Evolutionary conservation across 2,329 filamentous ascomycete genomes (phyloP).

Genomic region (Paraphoma chrysanthemicola): DNA sequence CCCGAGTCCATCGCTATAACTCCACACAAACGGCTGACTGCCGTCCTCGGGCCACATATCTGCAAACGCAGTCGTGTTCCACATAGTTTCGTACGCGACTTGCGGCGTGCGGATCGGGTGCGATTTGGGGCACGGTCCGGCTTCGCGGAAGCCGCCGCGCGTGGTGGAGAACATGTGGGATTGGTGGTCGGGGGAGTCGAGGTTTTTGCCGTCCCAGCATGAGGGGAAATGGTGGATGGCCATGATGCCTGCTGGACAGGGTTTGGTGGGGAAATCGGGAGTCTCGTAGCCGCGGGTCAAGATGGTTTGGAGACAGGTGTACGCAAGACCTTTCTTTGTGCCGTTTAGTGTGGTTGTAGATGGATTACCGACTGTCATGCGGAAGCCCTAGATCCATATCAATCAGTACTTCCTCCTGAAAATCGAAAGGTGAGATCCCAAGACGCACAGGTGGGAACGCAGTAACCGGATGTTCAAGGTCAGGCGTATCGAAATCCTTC

Average conservation of each 20-base stretch:
- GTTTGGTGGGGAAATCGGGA: slow-evolving; percentile 27
- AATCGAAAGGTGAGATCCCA: background rate
- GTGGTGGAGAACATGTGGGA: slow-evolving; percentile 50
- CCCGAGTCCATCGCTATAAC: slow-evolving; percentile 24
- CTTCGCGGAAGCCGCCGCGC: slow-evolving; percentile 26
- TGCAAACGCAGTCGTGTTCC: slow-evolving; percentile 35
- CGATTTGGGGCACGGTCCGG: slow-evolving; percentile 31
- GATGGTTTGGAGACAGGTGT: slow-evolving; percentile 48
- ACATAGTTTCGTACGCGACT: slow-evolving; percentile 40
- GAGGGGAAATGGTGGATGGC: slow-evolving; percentile 29
- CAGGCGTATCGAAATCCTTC: slow-evolving; percentile 42
- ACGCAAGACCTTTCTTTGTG: slow-evolving; percentile 9
- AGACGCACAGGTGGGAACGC: slow-evolving; percentile 30
- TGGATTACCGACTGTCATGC: slow-evolving; percentile 43
- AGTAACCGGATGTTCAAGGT: slow-evolving; percentile 32
- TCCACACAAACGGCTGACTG: slow-evolving; percentile 5
- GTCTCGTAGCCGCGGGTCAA: slow-evolving; percentile 36
- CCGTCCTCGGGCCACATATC: slow-evolving; percentile 37
- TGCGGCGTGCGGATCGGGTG: slow-evolving; percentile 41
- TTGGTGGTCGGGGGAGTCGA: slow-evolving; percentile 63
- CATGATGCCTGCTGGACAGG: slow-evolving; percentile 33
- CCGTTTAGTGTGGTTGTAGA: slow-evolving; percentile 20
- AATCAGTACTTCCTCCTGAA: background rate
- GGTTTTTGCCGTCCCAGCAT: slow-evolving; percentile 57
- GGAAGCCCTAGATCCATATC: slow-evolving; percentile 24